phyloP scores from a whole-genome alignment of 768 basidiomycete species.

The Suillus alpinus region DNA sequence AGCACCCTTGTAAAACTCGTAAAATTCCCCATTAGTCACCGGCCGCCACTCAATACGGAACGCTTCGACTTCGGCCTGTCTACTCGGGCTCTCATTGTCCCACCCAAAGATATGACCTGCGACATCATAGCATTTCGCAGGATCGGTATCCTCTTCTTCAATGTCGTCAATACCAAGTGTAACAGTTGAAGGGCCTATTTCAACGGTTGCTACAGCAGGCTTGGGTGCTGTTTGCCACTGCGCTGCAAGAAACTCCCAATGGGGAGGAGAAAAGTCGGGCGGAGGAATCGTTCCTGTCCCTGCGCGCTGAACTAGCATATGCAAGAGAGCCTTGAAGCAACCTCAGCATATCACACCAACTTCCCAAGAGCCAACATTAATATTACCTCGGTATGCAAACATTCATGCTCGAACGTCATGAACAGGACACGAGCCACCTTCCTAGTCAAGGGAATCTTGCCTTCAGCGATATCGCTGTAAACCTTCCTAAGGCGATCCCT shows the following conservation, averaged over 20 bases:
- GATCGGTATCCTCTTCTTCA: conserved; percentile 61
- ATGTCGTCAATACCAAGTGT: conserved; percentile 79
- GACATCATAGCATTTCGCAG: conserved; percentile 34
- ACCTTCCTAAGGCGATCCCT: conserved; percentile 67
- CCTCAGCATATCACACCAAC: conserved; percentile 5
- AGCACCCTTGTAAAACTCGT: conserved; percentile 51
- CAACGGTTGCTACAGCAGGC: conserved; percentile 44
- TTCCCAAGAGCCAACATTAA: neutral
- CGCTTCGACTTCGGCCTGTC: conserved; percentile 53
- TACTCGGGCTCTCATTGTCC: conserved; percentile 88
- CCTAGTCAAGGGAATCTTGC: conserved; percentile 49
- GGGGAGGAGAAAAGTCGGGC: conserved; percentile 65
- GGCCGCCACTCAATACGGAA: conserved; percentile 86
- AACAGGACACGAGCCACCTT: conserved; percentile 77
- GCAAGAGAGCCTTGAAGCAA: conserved; percentile 67
- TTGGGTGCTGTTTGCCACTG: conserved; percentile 46
- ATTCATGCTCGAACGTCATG: conserved; percentile 92
- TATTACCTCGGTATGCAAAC: conserved; percentile 80
- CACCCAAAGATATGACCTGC: conserved; percentile 78
- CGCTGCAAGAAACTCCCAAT: conserved; percentile 57
- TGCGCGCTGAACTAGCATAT: conserved; percentile 87
- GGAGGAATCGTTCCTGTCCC: conserved; percentile 81
- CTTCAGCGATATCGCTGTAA: conserved; percentile 68
- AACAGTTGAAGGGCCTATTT: conserved; percentile 57
- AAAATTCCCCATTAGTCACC: conserved; percentile 86